phyloP scores from a whole-genome alignment of 2,329 filamentous ascomycete species.

The Hypoxylon sp. region DNA sequence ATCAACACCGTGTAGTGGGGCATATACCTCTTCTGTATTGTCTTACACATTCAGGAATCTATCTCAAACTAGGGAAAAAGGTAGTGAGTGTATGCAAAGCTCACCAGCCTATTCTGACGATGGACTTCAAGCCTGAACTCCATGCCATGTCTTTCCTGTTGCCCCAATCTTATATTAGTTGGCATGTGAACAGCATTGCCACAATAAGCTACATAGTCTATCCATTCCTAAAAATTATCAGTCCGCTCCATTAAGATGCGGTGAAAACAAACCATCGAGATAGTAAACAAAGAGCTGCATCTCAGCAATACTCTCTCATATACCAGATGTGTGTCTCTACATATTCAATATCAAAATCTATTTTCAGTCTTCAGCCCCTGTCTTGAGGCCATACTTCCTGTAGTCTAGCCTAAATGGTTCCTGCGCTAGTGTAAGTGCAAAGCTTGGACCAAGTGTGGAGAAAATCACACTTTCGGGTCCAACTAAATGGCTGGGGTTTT shows the following conservation, averaged over 20 bases:
- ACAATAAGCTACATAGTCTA: conserved; percentile 12
- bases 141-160: conserved; percentile 31
- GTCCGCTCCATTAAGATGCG: neutral
- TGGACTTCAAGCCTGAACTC: conserved; percentile 2
- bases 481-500: conserved; percentile 19
- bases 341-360: conserved; percentile 3
- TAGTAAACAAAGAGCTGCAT: neutral
- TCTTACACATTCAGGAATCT: neutral
- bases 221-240: conserved; percentile 21
- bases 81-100: neutral
- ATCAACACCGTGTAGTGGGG: neutral
- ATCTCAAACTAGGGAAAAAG: neutral
- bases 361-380: conserved; percentile 9
- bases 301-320: neutral
- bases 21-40: neutral
- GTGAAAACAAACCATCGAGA: conserved; percentile 11
- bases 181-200: conserved; percentile 27
- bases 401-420: conserved; percentile 28
- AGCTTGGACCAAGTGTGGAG: conserved; percentile 31
- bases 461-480: conserved; percentile 17
- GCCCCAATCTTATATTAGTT: conserved; percentile 14
- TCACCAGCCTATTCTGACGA: neutral
- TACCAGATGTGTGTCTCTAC: conserved; percentile 4
- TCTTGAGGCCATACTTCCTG: conserved; percentile 3
- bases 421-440: conserved; percentile 34